Conservation (phyloP, 2,329 filamentous ascomycete species). For the Xylaria sp. region DNA sequence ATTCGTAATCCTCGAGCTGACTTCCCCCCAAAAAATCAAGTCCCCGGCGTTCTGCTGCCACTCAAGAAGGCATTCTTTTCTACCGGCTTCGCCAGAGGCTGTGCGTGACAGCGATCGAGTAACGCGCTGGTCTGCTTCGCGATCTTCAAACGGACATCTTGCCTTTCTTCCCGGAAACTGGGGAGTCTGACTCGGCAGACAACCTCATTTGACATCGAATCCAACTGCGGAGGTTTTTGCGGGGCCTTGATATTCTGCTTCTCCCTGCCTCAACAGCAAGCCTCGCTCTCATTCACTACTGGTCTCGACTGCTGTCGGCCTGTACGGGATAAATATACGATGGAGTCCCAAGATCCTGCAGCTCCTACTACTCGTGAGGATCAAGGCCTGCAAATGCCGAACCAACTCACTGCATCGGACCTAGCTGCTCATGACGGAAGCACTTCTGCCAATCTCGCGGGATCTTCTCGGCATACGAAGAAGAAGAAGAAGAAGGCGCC, state of each 20-base stretch:
- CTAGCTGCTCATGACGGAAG: conserved; percentile 2
- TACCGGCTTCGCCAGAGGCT: not conserved
- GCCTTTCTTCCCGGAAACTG: no score
- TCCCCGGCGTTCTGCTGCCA: not conserved
- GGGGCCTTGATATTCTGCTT: no score
- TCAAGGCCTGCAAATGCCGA: conserved; percentile 3
- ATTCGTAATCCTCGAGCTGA: not conserved
- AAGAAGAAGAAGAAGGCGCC: no score
- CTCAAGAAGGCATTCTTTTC: not conserved
- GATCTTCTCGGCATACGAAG: no score
- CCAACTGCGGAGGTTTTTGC: not conserved
- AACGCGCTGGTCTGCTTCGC: not conserved
- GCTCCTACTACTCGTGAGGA: conserved; percentile 5
- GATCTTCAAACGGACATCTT: not conserved
- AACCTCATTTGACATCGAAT: not conserved
- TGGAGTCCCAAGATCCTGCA: conserved; percentile 5
- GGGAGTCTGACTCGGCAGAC: not conserved
- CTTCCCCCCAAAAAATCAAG: not conserved
- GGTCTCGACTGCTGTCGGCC: not conserved
- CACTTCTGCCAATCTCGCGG: not conserved
- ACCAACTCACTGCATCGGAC: conserved; percentile 1
- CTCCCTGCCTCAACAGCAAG: not conserved
- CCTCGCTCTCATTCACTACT: not conserved
- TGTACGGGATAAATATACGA: not conserved
- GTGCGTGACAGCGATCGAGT: not conserved